Evolutionary conservation across 1,284 basidiomycete species (phyloP).

Genomic region (Sporisorium graminicola): DNA sequence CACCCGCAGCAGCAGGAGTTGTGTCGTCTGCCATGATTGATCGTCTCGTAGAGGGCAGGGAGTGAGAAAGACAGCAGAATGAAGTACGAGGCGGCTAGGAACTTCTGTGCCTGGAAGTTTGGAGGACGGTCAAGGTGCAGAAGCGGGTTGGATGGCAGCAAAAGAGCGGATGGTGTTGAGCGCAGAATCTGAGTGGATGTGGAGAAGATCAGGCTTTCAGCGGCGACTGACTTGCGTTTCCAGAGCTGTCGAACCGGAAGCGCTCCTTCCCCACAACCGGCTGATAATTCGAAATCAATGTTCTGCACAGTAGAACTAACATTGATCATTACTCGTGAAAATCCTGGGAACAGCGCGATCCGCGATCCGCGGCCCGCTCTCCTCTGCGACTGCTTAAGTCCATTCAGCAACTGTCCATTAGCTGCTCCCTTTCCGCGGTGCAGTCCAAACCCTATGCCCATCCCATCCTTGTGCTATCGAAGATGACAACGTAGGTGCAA

Average conservation of each 20-base stretch:
- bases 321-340: not conserved
- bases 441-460: too few species aligned
- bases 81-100: not conserved
- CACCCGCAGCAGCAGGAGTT: constrained; percentile 6
- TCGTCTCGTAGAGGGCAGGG: not conserved
- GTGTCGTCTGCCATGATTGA: constrained; percentile 21
- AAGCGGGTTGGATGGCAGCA: not conserved
- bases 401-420: too few species aligned
- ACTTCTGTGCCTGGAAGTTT: not conserved
- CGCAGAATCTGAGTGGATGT: constrained; percentile 3
- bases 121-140: not conserved
- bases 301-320: not conserved
- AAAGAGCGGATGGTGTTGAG: constrained; percentile 1
- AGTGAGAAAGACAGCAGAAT: not conserved
- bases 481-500: too few species aligned
- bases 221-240: not conserved
- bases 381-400: not conserved
- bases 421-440: not conserved
- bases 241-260: constrained; percentile 3
- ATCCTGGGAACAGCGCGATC: not conserved
- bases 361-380: constrained; percentile 4
- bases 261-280: constrained; percentile 6
- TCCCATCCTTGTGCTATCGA: too few species aligned
- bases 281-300: not conserved
- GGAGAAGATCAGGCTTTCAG: constrained; percentile 6